Percentiles rank a stretch among this genome's conserved stretches.
phyloP scores from a whole-genome alignment of 2,329 filamentous ascomycete species.

The Chaetomium olivaceum region DNA sequence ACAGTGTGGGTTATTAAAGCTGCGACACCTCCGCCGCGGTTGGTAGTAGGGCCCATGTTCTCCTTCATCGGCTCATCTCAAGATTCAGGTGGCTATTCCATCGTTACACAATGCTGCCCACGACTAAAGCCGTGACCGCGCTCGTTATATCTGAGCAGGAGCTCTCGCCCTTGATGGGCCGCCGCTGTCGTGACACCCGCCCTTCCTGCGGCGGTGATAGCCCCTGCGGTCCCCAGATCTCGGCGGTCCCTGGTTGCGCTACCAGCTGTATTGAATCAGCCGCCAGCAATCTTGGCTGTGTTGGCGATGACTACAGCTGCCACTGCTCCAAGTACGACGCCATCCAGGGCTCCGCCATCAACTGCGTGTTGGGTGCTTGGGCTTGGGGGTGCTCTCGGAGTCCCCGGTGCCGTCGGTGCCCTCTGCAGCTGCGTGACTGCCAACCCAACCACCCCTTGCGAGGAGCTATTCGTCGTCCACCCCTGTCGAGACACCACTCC shows the following conservation, averaged over 20 bases:
- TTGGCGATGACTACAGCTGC: constrained; percentile 11
- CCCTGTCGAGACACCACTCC: background rate
- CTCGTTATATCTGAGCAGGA: constrained; percentile 7
- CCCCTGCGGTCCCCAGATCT: constrained; percentile 4
- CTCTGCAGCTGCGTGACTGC: constrained; percentile 12
- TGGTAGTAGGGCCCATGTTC: no score
- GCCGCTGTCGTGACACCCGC: constrained; percentile 6
- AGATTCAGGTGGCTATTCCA: background rate
- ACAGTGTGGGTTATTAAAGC: background rate
- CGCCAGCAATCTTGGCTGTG: constrained; percentile 7
- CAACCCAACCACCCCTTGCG: constrained; percentile 2
- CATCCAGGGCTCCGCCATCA: background rate
- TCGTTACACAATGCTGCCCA: constrained; percentile 13
- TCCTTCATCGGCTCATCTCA: no score
- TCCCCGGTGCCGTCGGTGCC: background rate
- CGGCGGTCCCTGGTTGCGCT: constrained; percentile 7
- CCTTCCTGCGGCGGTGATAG: background rate
- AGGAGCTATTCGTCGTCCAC: background rate
- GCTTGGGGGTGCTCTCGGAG: background rate
- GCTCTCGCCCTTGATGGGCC: background rate
- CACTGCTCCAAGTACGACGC: constrained; percentile 2
- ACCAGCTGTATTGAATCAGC: constrained; percentile 14
- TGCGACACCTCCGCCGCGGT: no score
- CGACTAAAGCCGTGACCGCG: background rate
- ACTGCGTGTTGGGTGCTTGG: constrained; percentile 11